phyloP scores from a whole-genome alignment of 2,329 filamentous ascomycete genomes.

The Aspergillus ibericus region DNA sequence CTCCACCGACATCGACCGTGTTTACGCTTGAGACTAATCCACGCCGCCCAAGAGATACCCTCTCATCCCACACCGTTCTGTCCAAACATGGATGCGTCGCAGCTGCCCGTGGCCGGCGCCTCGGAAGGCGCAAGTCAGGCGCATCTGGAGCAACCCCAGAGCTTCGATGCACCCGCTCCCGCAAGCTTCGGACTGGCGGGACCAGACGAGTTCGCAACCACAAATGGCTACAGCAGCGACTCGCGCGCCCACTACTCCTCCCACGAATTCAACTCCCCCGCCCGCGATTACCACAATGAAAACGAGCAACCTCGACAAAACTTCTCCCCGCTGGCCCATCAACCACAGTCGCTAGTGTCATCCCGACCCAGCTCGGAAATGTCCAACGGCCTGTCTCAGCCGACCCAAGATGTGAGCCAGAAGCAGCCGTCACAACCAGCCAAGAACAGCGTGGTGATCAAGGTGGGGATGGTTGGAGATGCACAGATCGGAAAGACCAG shows the following conservation, averaged over 20 bases:
- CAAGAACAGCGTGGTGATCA: conserved; percentile 81
- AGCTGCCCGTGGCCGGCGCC: conserved; percentile 22
- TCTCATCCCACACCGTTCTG: background rate
- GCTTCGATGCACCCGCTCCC: conserved; percentile 23
- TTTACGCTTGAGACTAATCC: conserved; percentile 14
- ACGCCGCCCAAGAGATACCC: conserved; percentile 4
- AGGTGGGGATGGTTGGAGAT: conserved; percentile 99
- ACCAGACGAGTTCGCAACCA: conserved; percentile 39
- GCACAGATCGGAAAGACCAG: conserved; percentile 99
- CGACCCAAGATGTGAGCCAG: conserved; percentile 50
- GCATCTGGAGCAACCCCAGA: conserved; percentile 11
- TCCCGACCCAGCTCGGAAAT: conserved; percentile 53
- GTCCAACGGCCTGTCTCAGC: conserved; percentile 49
- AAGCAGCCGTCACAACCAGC: conserved; percentile 45
- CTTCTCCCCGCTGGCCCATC: conserved; percentile 43
- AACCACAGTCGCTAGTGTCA: conserved; percentile 39
- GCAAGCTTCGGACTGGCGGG: conserved; percentile 32
- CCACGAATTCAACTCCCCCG: conserved; percentile 34
- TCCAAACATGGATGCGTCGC: conserved; percentile 30
- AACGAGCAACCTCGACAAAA: conserved; percentile 49
- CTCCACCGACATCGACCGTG: conserved; percentile 20
- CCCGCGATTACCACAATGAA: conserved; percentile 43
- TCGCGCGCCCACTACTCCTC: conserved; percentile 52
- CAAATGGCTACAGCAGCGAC: conserved; percentile 46
- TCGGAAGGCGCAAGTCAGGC: conserved; percentile 24